phyloP scores from a whole-genome alignment of 1,284 basidiomycete genomes.

The Cutaneotrichosporon sp. region DNA sequence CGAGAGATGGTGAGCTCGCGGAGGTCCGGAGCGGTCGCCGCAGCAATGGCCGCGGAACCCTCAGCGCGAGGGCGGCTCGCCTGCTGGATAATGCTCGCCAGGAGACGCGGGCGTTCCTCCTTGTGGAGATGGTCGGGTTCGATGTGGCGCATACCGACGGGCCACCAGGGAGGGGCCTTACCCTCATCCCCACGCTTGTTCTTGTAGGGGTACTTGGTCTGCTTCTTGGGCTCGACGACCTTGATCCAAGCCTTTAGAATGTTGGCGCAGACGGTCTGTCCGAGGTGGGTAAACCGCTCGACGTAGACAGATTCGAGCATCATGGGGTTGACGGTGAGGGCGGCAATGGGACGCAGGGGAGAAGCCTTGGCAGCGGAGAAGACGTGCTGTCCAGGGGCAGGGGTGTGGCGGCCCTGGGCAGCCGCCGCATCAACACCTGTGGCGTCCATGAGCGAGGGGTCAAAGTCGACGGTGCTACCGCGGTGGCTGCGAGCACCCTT shows the following conservation, averaged over 20 bases:
- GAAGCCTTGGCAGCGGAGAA: constrained; percentile 32
- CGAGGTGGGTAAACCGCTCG: constrained; percentile 52
- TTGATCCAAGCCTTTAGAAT: constrained; percentile 59
- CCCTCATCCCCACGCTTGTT: constrained; percentile 58
- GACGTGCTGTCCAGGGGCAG: constrained; percentile 25
- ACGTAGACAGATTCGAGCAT: constrained; percentile 46
- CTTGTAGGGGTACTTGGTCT: constrained; percentile 58
- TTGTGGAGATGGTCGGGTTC: constrained; percentile 59
- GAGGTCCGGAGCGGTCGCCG: constrained; percentile 20
- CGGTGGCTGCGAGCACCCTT: constrained; percentile 33
- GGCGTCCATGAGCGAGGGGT: constrained; percentile 21
- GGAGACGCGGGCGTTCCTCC: constrained; percentile 55
- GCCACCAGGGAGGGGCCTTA: constrained; percentile 58
- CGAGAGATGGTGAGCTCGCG: constrained; percentile 48
- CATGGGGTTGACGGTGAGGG: constrained; percentile 35
- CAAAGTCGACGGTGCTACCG: constrained; percentile 29
- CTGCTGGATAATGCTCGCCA: constrained; percentile 55
- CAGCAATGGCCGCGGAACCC: constrained; percentile 15
- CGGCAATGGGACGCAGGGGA: constrained; percentile 33
- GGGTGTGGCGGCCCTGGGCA: constrained; percentile 7
- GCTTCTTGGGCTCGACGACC: constrained; percentile 60
- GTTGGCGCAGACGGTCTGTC: constrained; percentile 58
- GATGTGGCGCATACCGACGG: constrained; percentile 55
- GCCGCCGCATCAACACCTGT: constrained; percentile 22
- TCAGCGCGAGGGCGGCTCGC: constrained; percentile 32